Evolutionary conservation across 2,329 filamentous ascomycete species (phyloP).

Genomic region (Alternaria dauci): DNA sequence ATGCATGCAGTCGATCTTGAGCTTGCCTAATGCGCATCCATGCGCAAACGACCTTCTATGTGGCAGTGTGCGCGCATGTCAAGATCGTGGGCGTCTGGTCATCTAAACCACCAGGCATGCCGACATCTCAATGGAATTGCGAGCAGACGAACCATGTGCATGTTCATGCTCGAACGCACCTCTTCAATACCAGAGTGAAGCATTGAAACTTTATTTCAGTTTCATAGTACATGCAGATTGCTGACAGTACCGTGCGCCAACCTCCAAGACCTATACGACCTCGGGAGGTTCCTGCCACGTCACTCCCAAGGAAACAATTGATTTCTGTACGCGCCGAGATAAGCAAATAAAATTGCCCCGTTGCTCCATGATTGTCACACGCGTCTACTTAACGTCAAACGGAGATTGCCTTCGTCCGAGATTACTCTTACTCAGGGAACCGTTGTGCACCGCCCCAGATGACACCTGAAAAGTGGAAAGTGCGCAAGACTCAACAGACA

Average conservation of each 20-base stretch:
- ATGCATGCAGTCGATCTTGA: neutral
- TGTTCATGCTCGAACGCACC: neutral
- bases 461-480: constrained; percentile 2
- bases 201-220: neutral
- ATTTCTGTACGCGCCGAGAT: neutral
- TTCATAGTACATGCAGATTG: neutral
- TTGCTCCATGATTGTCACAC: neutral
- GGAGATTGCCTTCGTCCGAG: neutral
- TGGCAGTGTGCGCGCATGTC: neutral
- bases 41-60: neutral
- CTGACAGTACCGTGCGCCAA: neutral
- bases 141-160: neutral
- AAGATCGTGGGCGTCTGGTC: neutral
- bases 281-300: neutral
- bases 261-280: neutral
- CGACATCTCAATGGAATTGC: neutral
- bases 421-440: neutral
- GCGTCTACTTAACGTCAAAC: neutral
- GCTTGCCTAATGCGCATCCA: neutral
- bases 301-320: neutral
- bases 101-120: neutral
- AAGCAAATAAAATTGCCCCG: neutral
- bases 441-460: constrained; percentile 1
- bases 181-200: neutral
- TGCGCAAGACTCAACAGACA: neutral